A percentile compares a stretch with the other conserved stretches of the same genome.
Evolutionary conservation across 495 filamentous ascomycete species (phyloP).

Genomic region (Hyaloscypha hepaticicola): DNA sequence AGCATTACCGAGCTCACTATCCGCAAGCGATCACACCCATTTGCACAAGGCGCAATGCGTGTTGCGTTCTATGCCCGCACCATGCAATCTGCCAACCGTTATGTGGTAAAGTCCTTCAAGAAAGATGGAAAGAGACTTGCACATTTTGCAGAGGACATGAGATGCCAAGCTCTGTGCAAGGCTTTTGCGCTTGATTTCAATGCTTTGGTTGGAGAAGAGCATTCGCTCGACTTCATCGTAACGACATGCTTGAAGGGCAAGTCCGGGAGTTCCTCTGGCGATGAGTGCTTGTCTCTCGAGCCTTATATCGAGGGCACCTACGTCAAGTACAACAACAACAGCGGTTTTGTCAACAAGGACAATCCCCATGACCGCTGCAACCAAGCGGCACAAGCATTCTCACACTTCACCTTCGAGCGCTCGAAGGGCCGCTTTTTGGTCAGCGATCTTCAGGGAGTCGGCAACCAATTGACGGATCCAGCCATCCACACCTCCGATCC

Average conservation of each 20-base stretch:
- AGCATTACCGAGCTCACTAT: slow-evolving; percentile 31
- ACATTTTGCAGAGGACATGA: slow-evolving; percentile 39
- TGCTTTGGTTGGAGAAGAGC: slow-evolving; percentile 23
- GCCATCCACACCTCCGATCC: slow-evolving; percentile 37
- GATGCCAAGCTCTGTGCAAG: slow-evolving; percentile 38
- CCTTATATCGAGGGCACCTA: slow-evolving; percentile 37
- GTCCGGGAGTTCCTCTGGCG: slow-evolving; percentile 13
- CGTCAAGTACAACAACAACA: slow-evolving; percentile 43
- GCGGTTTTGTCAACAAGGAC: slow-evolving; percentile 35
- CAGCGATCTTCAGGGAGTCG: slow-evolving; percentile 38
- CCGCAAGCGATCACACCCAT: slow-evolving; percentile 31
- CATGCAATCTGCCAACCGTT: slow-evolving; percentile 23
- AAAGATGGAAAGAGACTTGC: slow-evolving; percentile 26
- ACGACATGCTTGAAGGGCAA: slow-evolving; percentile 33
- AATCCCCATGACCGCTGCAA: slow-evolving; percentile 19
- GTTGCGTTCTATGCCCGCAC: slow-evolving; percentile 36
- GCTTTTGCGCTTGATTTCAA: slow-evolving; percentile 45
- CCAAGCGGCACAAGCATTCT: slow-evolving; percentile 40
- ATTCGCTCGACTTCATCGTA: slow-evolving; percentile 37
- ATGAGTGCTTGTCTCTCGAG: slow-evolving; percentile 32
- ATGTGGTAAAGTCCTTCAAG: slow-evolving; percentile 38
- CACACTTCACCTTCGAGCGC: slow-evolving; percentile 44
- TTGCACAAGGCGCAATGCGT: slow-evolving; percentile 37
- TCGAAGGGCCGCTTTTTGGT: slow-evolving; percentile 37
- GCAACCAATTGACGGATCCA: slow-evolving; percentile 36